Evolutionary conservation across 768 basidiomycete genomes (phyloP).

Genomic region (Mycena polygramma): DNA sequence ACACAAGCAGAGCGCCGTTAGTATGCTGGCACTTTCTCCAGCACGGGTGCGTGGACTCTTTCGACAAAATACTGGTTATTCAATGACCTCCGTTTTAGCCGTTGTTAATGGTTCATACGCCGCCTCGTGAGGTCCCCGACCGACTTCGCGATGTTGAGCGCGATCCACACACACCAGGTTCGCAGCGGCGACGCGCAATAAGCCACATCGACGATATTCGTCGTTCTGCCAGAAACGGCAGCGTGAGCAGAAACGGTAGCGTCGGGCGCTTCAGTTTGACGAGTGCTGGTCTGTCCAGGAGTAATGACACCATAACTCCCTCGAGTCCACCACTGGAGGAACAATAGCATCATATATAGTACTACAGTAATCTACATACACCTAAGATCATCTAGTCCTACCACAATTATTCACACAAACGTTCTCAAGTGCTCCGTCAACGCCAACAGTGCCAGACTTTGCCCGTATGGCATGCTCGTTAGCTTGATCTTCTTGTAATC

Average conservation of each 20-base stretch:
- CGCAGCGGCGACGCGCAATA: constrained; percentile 52
- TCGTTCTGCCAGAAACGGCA: constrained; percentile 23
- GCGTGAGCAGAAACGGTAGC: constrained; percentile 23
- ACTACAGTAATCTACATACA: constrained; percentile 26
- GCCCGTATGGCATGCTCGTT: constrained; percentile 71
- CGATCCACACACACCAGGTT: constrained; percentile 44
- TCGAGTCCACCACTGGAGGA: constrained; percentile 25
- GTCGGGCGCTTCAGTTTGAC: constrained; percentile 29
- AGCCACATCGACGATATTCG: constrained; percentile 55
- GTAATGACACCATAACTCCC: constrained; percentile 19
- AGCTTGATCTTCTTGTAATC: constrained; percentile 64
- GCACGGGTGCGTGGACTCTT: constrained; percentile 67
- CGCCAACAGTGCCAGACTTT: constrained; percentile 63
- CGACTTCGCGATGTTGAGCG: constrained; percentile 44
- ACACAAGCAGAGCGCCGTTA: constrained; percentile 67
- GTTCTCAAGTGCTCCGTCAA: constrained; percentile 62
- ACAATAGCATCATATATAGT: constrained; percentile 25
- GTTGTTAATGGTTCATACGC: constrained; percentile 75
- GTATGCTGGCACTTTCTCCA: constrained; percentile 79
- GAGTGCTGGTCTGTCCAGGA: constrained; percentile 19
- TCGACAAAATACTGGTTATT: background rate
- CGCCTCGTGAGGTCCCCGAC: constrained; percentile 63
- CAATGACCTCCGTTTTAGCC: constrained; percentile 53
- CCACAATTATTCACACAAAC: constrained; percentile 46
- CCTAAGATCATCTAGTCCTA: constrained; percentile 14